Evolutionary conservation across 176 grass and related monocot genomes (phyloP).

Genomic region (Eragrostis nindensis): DNA sequence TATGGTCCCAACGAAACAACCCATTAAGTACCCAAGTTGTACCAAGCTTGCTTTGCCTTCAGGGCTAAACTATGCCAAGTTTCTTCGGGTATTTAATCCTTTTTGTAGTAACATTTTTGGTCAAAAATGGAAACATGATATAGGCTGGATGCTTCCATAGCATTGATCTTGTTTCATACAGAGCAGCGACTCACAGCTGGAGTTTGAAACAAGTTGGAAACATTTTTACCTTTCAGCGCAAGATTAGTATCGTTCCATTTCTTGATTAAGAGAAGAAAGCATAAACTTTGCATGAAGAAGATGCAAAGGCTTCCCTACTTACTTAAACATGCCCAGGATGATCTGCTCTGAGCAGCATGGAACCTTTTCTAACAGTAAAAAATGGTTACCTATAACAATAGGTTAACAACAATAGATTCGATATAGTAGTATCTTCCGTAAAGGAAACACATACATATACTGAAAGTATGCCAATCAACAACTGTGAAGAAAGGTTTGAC

Average conservation of each 20-base stretch:
- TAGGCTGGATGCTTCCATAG: background rate
- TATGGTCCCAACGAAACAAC: conserved; percentile 43
- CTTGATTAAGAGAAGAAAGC: conserved; percentile 40
- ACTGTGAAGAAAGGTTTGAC: background rate
- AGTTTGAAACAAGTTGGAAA: background rate
- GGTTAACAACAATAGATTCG: background rate
- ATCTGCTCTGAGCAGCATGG: conserved; percentile 7
- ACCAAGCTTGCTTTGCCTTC: conserved; percentile 80
- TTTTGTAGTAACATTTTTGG: conserved; percentile 1
- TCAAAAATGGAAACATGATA: conserved; percentile 28
- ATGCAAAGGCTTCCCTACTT: conserved; percentile 47
- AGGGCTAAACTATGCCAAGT: conserved; percentile 54
- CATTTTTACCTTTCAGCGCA: conserved; percentile 42
- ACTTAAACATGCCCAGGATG: conserved; percentile 20
- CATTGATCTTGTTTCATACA: conserved; percentile 4
- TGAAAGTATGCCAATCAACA: background rate
- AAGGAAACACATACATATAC: background rate
- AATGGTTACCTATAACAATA: conserved; percentile 17
- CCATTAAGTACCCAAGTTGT: conserved; percentile 22
- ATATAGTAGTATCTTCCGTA: background rate
- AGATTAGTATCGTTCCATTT: conserved; percentile 38
- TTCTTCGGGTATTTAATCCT: conserved; percentile 34
- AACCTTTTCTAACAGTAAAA: conserved; percentile 35
- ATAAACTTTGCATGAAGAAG: conserved; percentile 42
- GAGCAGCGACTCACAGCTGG: background rate